These are phyloP conservation scores for Plasmodium knowlesi DNA, from an alignment of 169 alveolate species.

Conservation along the genomic window DNA sequence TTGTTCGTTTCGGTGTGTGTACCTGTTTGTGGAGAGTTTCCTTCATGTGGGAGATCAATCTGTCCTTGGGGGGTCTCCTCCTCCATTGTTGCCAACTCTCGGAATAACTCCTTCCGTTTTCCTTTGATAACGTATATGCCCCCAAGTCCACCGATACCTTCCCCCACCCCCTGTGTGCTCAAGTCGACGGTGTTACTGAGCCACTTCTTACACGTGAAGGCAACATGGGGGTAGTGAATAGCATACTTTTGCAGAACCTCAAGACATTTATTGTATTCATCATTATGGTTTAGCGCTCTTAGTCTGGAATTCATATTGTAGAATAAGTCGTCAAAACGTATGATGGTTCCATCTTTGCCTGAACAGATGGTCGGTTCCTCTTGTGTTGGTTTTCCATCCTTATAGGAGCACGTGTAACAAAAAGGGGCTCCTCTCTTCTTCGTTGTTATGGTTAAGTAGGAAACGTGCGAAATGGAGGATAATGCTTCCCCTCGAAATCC, in stretches of 20 bases:
- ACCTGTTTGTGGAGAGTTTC: neutral
- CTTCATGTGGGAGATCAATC: neutral
- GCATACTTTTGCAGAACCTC: conserved; percentile 94
- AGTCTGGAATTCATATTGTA: conserved; percentile 80
- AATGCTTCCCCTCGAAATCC: conserved; percentile 99
- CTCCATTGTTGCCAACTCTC: neutral
- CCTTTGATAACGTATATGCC: conserved; percentile 65
- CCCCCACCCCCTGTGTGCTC: conserved; percentile 77
- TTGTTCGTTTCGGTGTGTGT: neutral
- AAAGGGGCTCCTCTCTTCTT: conserved; percentile 84
- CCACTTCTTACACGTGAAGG: conserved; percentile 86
- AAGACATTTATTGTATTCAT: conserved; percentile 89
- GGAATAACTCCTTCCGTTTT: conserved; percentile 5
- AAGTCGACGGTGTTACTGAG: conserved; percentile 85
- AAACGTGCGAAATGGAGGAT: conserved; percentile 94
- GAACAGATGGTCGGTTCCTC: conserved; percentile 77
- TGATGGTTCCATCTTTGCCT: conserved; percentile 81
- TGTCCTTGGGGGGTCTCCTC: neutral
- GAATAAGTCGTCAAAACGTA: conserved; percentile 80
- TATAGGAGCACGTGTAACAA: conserved; percentile 88
- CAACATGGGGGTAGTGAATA: conserved; percentile 91
- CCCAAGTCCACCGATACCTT: conserved; percentile 65
- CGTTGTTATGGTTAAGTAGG: conserved; percentile 93
- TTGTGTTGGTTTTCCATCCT: conserved; percentile 86
- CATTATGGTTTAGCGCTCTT: conserved; percentile 80